phyloP scores from a whole-genome alignment of 495 filamentous ascomycete genomes.

The Penicillium crystallinum region DNA sequence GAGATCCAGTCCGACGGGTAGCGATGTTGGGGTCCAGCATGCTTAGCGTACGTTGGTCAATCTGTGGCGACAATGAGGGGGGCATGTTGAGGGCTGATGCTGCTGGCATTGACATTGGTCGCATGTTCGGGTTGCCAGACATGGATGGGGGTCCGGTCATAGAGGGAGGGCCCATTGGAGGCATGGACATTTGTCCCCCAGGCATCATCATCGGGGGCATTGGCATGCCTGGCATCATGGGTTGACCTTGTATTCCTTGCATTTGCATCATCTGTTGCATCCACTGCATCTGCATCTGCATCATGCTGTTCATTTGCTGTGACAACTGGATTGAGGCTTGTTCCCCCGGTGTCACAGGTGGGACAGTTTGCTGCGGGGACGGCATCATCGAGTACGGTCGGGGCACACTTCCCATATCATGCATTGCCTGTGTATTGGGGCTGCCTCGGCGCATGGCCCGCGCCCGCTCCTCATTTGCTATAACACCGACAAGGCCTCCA shows the following conservation, averaged over 20 bases:
- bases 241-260: constrained; percentile 38
- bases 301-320: constrained; percentile 83
- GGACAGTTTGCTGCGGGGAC: constrained; percentile 11
- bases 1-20: constrained; percentile 43
- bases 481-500: constrained; percentile 85
- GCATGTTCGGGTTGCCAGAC: constrained; percentile 17
- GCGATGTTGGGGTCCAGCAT: constrained; percentile 71
- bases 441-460: constrained; percentile 74
- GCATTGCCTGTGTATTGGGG: constrained; percentile 56
- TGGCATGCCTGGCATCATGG: constrained; percentile 17
- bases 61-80: constrained; percentile 16
- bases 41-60: constrained; percentile 62
- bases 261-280: constrained; percentile 77
- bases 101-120: constrained; percentile 43
- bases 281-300: constrained; percentile 89
- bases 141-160: constrained; percentile 17
- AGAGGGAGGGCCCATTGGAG: constrained; percentile 9
- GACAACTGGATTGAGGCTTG: constrained; percentile 78
- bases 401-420: constrained; percentile 35
- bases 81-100: constrained; percentile 2
- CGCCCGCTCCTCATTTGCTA: constrained; percentile 75
- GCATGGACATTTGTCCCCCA: constrained; percentile 16
- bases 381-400: constrained; percentile 45
- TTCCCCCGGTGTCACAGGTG: constrained; percentile 56
- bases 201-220: constrained; percentile 16